Evolutionary conservation across 345 rosid species (phyloP).

Genomic region (Abelmoschus esculentus): DNA sequence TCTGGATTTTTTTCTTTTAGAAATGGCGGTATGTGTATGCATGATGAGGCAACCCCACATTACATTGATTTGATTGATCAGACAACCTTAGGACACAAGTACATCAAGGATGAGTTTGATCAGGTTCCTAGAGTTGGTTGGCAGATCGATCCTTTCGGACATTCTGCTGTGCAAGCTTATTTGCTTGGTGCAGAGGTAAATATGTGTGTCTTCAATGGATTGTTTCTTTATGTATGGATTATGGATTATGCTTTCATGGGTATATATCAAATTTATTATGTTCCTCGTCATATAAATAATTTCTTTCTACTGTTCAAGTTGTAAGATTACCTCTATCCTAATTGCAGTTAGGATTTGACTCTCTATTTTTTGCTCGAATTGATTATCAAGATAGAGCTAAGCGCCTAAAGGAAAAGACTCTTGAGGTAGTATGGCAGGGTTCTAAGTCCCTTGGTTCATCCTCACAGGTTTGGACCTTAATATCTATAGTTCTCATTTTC

Average conservation of each 20-base stretch:
- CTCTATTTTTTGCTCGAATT: slow-evolving; percentile 87
- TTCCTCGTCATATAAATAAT: not conserved
- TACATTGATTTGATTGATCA: slow-evolving; percentile 92
- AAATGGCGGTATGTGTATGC: slow-evolving; percentile 96
- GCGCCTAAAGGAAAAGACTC: slow-evolving; percentile 65
- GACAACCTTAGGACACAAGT: slow-evolving; percentile 81
- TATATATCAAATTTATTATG: not conserved
- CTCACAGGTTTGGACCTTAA: slow-evolving; percentile 54
- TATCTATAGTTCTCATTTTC: slow-evolving; percentile 3
- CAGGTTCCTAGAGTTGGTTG: slow-evolving; percentile 95
- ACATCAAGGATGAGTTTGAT: slow-evolving; percentile 69
- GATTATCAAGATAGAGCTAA: slow-evolving; percentile 94
- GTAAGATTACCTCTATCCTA: not conserved
- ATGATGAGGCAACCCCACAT: slow-evolving; percentile 89
- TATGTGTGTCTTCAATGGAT: not conserved
- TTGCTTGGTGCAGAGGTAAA: slow-evolving; percentile 90
- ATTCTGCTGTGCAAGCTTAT: slow-evolving; percentile 92
- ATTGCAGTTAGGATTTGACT: slow-evolving; percentile 86
- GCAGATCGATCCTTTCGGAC: slow-evolving; percentile 97
- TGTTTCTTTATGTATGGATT: not conserved
- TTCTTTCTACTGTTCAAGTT: not conserved
- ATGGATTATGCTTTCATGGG: not conserved
- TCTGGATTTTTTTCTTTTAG: slow-evolving; percentile 36
- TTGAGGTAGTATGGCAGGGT: slow-evolving; percentile 91
- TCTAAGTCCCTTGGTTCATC: slow-evolving; percentile 85